Conservation (phyloP, 2,329 filamentous ascomycete species). For the Trichoderma sp. region DNA sequence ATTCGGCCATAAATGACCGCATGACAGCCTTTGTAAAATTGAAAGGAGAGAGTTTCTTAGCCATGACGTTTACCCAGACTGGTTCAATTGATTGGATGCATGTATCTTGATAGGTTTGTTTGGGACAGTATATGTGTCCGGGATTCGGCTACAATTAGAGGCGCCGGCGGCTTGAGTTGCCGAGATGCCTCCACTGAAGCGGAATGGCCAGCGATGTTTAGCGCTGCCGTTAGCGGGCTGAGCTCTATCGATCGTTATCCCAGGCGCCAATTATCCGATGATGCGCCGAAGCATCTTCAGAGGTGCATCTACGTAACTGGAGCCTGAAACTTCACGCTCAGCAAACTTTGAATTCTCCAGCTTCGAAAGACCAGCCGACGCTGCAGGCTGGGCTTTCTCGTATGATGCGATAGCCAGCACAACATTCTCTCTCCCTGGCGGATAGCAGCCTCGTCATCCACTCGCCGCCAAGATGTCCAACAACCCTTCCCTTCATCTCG, state of each 20-base stretch:
- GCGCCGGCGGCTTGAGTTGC: neutral
- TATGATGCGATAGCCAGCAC: constrained; percentile 23
- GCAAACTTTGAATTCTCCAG: neutral
- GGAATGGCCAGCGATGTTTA: neutral
- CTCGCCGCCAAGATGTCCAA: constrained; percentile 50
- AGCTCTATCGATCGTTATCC: neutral
- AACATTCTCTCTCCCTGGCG: constrained; percentile 32
- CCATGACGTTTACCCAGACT: constrained; percentile 33
- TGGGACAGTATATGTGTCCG: neutral
- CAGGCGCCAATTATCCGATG: neutral
- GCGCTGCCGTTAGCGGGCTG: neutral
- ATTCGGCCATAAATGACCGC: constrained; percentile 83
- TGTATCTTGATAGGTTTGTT: neutral
- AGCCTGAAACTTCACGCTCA: neutral
- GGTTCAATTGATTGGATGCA: neutral
- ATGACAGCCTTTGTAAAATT: constrained; percentile 51
- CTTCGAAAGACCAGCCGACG: neutral
- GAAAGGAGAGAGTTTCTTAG: constrained; percentile 42
- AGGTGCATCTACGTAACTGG: neutral
- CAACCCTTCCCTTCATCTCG: constrained; percentile 61
- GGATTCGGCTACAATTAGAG: neutral
- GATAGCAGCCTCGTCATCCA: constrained; percentile 32
- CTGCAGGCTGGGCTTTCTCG: constrained; percentile 1
- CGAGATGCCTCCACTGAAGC: neutral
- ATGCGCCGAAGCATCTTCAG: constrained; percentile 10